Evolutionary conservation across 345 rosid genomes (phyloP).

Genomic region (Camelina laxa): DNA sequence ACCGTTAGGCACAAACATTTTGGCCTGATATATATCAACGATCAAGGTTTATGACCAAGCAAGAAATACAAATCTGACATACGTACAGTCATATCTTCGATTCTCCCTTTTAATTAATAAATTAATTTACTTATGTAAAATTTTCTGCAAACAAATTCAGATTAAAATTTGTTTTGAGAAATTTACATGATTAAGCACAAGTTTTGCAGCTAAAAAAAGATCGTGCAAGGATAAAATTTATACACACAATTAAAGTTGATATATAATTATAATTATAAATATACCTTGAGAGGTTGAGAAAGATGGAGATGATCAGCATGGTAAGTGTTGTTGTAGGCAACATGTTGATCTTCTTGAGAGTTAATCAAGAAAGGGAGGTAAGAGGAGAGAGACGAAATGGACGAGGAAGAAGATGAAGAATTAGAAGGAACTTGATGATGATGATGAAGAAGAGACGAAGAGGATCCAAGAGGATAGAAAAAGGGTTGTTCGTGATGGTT

Average conservation of each 20-base stretch:
- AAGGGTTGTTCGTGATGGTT: slow-evolving; percentile 48
- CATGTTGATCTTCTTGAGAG: slow-evolving; percentile 48
- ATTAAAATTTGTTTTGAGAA: neutral
- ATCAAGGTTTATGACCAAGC: slow-evolving; percentile 16
- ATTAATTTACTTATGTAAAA: neutral
- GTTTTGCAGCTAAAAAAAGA: neutral
- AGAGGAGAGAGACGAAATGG: slow-evolving; percentile 47
- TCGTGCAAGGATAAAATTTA: neutral
- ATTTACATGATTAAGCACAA: slow-evolving; percentile 14
- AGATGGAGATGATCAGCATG: slow-evolving; percentile 44
- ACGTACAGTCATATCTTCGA: neutral
- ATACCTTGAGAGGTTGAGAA: slow-evolving; percentile 44
- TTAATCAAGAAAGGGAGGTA: slow-evolving; percentile 46
- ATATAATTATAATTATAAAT: neutral
- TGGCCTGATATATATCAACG: slow-evolving; percentile 47
- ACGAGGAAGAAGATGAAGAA: slow-evolving; percentile 50
- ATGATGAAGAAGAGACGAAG: slow-evolving; percentile 39
- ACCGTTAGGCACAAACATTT: slow-evolving; percentile 41
- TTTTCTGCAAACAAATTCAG: neutral
- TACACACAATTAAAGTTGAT: slow-evolving; percentile 13
- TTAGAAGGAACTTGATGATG: slow-evolving; percentile 41
- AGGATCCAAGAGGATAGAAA: slow-evolving; percentile 43
- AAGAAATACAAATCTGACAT: neutral
- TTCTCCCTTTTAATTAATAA: neutral
- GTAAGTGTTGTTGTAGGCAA: slow-evolving; percentile 41